Base-by-base conservation (phyloP, 441 rosid genomes). In the Melastoma candidum region DNA sequence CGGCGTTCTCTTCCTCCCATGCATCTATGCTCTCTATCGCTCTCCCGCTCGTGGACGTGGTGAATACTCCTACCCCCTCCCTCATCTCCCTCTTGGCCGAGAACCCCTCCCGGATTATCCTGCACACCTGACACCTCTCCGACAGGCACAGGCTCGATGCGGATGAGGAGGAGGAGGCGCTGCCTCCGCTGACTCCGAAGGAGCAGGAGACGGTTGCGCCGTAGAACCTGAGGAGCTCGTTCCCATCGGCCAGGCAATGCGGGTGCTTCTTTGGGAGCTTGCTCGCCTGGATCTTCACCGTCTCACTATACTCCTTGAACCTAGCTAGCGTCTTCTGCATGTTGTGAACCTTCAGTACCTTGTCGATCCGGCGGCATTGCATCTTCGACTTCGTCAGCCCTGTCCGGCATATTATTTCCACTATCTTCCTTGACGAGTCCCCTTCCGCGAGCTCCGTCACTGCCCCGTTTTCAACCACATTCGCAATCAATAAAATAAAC, bases 361-460 rank as follows among this genome's bases (percentile, higher is more conserved):
- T 64, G 59, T 90, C 97, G 50, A 90, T 85, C 68, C 96, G 68
- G 51, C 96, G 85, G 12, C 88, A 83, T 53, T 78, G 84, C 52
- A 76, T 85, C 65, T 90, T 96, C 11, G 93, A 77, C 64, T 85
- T 87, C 29, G 82, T 67, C 97, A 87, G 87, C 66, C 95, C 84
- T 36, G 97, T 81, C 53, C 87, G 67, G 67, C 97, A 90, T 49
- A 90, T 90, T 53, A 90, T 90, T 61, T 90, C 97, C 22, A 17
- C 22, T 17, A 17, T 17, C 22, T 17, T 17, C 22, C 22, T 17
- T 1, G 22, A 17, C 22, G 96, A 90, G 56, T 87, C 97, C 0
- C 97, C 97, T 73, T 90, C 97, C 53, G 83, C 81, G 0, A 90
- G 93, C 61, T 90, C 97, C 24, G 97, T 83, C 26, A 90, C 97